phyloP scores from a whole-genome alignment of 257 asterid genomes.

The Echium plantagineum region DNA sequence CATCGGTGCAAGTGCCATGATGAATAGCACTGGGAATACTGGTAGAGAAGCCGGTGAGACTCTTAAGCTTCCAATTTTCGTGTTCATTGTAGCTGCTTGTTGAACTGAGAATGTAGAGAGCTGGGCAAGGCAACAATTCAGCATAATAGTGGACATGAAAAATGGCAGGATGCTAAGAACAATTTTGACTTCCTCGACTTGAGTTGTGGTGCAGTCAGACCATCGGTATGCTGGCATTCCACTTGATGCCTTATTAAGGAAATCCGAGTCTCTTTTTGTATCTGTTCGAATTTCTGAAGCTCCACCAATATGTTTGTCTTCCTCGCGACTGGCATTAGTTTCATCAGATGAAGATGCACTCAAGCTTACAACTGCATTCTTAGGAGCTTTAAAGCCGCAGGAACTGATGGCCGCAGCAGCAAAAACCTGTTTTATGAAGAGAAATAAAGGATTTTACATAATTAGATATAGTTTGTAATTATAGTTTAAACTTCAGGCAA shows the following conservation, averaged over 20 bases:
- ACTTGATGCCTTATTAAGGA: slow-evolving; percentile 34
- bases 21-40: slow-evolving; percentile 59
- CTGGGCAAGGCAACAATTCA: slow-evolving; percentile 82
- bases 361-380: slow-evolving; percentile 18
- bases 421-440: slow-evolving; percentile 37
- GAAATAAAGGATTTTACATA: not conserved
- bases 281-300: slow-evolving; percentile 13
- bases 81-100: slow-evolving; percentile 88
- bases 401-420: slow-evolving; percentile 36
- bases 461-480: not conserved
- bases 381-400: slow-evolving; percentile 18
- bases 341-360: slow-evolving; percentile 24
- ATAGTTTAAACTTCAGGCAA: not conserved
- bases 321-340: slow-evolving; percentile 19
- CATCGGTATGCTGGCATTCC: slow-evolving; percentile 23
- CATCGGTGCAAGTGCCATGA: slow-evolving; percentile 52
- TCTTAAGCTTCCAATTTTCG: slow-evolving; percentile 38
- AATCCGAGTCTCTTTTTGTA: slow-evolving; percentile 20
- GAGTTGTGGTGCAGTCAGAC: slow-evolving; percentile 38
- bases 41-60: slow-evolving; percentile 85
- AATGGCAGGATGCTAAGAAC: slow-evolving; percentile 55
- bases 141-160: slow-evolving; percentile 70
- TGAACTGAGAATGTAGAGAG: slow-evolving; percentile 82
- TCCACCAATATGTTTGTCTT: slow-evolving; percentile 12
- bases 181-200: slow-evolving; percentile 55